These are phyloP conservation scores for Colletotrichum sp. DNA, from an alignment of 2,329 filamentous ascomycete species.

Conservation along the genomic window DNA sequence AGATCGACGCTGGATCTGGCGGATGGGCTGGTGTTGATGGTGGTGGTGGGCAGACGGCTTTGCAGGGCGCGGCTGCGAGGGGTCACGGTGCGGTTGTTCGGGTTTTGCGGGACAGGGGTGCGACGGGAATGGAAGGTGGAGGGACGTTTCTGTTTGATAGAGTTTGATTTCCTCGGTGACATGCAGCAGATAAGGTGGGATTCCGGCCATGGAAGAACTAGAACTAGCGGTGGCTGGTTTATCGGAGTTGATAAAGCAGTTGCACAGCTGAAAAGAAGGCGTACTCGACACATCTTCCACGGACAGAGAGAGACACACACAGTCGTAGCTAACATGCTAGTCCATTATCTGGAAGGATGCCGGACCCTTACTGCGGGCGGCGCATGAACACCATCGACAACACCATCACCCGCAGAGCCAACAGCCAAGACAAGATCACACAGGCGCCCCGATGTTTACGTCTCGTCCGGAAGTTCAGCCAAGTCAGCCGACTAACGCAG, in stretches of 20 bases:
- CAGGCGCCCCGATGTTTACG: background rate
- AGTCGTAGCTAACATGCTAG: background rate
- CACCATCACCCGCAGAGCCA: background rate
- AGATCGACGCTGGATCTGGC: slow-evolving; percentile 40
- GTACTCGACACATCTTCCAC: background rate
- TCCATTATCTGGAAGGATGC: background rate
- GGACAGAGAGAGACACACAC: background rate
- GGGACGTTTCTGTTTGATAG: slow-evolving; percentile 12
- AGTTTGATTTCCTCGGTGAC: background rate
- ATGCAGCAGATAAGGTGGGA: background rate
- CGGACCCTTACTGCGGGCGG: background rate
- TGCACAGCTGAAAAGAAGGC: background rate
- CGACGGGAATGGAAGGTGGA: slow-evolving; percentile 20
- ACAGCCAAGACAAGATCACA: background rate
- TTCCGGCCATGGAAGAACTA: background rate
- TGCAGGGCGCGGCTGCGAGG: slow-evolving; percentile 38
- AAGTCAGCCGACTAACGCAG: slow-evolving; percentile 15
- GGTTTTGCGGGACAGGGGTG: slow-evolving; percentile 42
- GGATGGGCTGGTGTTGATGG: background rate
- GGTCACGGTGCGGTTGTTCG: slow-evolving; percentile 44
- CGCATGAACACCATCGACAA: slow-evolving; percentile 5
- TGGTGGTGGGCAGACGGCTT: slow-evolving; percentile 31
- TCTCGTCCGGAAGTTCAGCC: slow-evolving; percentile 1
- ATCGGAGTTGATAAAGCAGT: background rate
- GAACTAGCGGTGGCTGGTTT: background rate